Conservation (phyloP, 164 flowering plant species). For the Kingdonia uniflora region DNA sequence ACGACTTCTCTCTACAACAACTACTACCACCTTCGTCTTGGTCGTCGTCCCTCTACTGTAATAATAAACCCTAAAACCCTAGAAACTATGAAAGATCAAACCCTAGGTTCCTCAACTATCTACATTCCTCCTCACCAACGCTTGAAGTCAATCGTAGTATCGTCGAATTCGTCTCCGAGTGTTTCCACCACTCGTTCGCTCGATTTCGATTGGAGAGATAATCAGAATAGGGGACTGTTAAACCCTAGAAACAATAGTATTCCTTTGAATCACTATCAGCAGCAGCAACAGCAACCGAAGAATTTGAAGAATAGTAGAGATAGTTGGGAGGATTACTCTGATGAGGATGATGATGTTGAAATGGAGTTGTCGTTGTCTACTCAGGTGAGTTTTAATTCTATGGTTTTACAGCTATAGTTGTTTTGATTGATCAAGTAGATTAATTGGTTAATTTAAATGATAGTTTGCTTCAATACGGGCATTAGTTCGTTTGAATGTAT, state of each 20-base stretch:
- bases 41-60: too few relatives aligned
- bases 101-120: not conserved
- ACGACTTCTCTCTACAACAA: too few relatives aligned
- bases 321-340: not conserved
- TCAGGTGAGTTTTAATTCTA: not conserved
- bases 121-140: constrained; percentile 1
- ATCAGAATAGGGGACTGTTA: not conserved
- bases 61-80: constrained; percentile 4
- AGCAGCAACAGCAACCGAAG: not conserved
- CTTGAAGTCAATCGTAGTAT: not conserved
- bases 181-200: not conserved
- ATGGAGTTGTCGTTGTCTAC: not conserved
- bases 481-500: not conserved
- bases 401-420: not conserved
- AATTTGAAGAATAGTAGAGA: not conserved
- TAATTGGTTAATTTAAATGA: too few relatives aligned
- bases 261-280: not conserved
- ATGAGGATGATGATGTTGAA: too few relatives aligned
- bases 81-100: not conserved
- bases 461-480: not conserved
- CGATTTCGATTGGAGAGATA: not conserved
- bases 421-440: too few relatives aligned
- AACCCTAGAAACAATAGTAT: not conserved
- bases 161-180: not conserved
- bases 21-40: too few relatives aligned